phyloP scores from a whole-genome alignment of 306 rosid genomes.

The Rosa chinensis region DNA sequence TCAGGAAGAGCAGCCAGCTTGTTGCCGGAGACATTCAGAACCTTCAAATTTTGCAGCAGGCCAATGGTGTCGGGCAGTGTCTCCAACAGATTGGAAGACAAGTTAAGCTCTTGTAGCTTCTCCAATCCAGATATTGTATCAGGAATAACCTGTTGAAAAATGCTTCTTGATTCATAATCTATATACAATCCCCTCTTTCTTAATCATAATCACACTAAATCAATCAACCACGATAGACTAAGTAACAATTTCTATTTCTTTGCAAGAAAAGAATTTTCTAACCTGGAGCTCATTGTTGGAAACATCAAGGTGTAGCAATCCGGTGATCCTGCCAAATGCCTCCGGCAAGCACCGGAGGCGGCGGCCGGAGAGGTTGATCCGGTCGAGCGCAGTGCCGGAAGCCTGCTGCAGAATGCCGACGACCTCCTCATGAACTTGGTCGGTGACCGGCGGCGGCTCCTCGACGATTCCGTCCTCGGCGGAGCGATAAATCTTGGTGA shows the following conservation, averaged over 20 bases:
- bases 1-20: slow-evolving; percentile 79
- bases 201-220: background rate
- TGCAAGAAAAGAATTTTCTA: background rate
- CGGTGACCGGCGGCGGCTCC: slow-evolving; percentile 14
- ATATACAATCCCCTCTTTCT: background rate
- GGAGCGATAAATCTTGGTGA: slow-evolving; percentile 67
- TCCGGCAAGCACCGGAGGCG: slow-evolving; percentile 59
- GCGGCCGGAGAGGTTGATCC: slow-evolving; percentile 56
- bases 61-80: slow-evolving; percentile 85
- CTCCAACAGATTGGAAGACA: slow-evolving; percentile 66
- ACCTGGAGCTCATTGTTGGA: slow-evolving; percentile 78
- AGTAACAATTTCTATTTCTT: background rate
- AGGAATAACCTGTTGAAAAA: slow-evolving; percentile 59
- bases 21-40: slow-evolving; percentile 73
- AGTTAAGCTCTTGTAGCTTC: slow-evolving; percentile 80
- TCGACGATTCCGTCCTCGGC: slow-evolving; percentile 30
- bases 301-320: slow-evolving; percentile 55
- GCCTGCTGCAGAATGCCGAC: slow-evolving; percentile 66
- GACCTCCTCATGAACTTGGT: slow-evolving; percentile 61
- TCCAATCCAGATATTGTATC: slow-evolving; percentile 70
- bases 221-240: background rate
- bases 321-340: slow-evolving; percentile 59
- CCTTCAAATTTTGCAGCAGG: slow-evolving; percentile 66
- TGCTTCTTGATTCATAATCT: background rate
- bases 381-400: slow-evolving; percentile 49